A percentile compares a stretch with the other conserved stretches of the same genome.
These are phyloP conservation scores for Epicoccum nigrum DNA, from an alignment of 2,329 filamentous ascomycete species.

Conservation along the genomic window DNA sequence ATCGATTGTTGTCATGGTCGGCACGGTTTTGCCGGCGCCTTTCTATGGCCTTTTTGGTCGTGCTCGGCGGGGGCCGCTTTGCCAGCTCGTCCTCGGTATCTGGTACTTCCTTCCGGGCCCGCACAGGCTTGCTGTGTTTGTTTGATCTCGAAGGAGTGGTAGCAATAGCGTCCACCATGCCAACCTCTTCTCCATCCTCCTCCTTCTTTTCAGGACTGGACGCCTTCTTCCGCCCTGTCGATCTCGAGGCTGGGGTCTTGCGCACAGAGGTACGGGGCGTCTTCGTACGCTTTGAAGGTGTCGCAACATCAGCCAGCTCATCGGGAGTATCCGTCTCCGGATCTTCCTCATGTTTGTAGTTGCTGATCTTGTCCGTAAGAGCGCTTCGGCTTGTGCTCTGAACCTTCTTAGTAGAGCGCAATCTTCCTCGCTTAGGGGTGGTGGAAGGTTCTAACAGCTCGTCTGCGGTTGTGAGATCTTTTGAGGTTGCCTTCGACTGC, in stretches of 20 bases:
- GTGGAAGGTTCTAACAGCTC: constrained; percentile 20
- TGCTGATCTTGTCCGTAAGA: constrained; percentile 19
- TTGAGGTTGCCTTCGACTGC: constrained; percentile 17
- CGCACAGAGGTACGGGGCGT: constrained; percentile 21
- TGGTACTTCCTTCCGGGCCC: constrained; percentile 11
- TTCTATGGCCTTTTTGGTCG: constrained; percentile 19
- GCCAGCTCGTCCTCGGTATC: constrained; percentile 35
- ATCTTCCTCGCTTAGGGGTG: constrained; percentile 28
- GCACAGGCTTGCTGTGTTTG: constrained; percentile 19
- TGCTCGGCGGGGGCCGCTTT: constrained; percentile 18
- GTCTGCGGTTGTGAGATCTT: constrained; percentile 13
- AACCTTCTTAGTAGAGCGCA: constrained; percentile 21
- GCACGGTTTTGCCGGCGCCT: constrained; percentile 35
- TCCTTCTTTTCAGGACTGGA: constrained; percentile 12
- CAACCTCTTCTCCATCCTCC: constrained; percentile 19
- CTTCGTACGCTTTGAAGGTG: constrained; percentile 24
- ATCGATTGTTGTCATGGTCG: constrained; percentile 35
- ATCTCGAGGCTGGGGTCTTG: constrained; percentile 19
- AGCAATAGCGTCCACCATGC: constrained; percentile 10
- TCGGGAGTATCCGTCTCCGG: constrained; percentile 25
- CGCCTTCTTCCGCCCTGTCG: constrained; percentile 21
- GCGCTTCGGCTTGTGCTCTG: constrained; percentile 24
- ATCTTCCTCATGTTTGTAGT: constrained; percentile 12
- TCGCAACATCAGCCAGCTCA: constrained; percentile 21
- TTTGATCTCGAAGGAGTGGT: constrained; percentile 24